Conservation (phyloP, 176 grass and related monocot genomes). For the Zea luxurians region DNA sequence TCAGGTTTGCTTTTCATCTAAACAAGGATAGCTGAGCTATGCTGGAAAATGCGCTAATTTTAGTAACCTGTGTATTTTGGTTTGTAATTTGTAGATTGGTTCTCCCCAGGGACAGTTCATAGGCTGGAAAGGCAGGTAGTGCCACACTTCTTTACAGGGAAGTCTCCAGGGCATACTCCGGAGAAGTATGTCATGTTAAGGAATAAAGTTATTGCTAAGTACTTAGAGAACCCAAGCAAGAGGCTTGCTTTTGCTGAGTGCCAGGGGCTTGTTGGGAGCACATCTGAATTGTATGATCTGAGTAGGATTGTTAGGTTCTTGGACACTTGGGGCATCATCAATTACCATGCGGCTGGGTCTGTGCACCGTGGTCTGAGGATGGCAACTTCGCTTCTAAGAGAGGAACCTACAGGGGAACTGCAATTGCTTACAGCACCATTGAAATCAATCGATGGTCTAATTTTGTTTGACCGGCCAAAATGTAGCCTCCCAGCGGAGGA, state of each 20-base stretch:
- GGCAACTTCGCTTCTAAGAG: slow-evolving; percentile 71
- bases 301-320: slow-evolving; percentile 88
- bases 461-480: slow-evolving; percentile 92
- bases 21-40: neutral
- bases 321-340: slow-evolving; percentile 95
- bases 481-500: slow-evolving; percentile 68
- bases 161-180: slow-evolving; percentile 58
- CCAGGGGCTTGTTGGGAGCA: slow-evolving; percentile 69
- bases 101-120: slow-evolving; percentile 64
- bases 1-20: slow-evolving; percentile 46
- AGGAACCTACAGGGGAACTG: slow-evolving; percentile 65
- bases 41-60: neutral
- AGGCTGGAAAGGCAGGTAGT: slow-evolving; percentile 89
- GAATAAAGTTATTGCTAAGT: slow-evolving; percentile 83
- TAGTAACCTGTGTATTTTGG: neutral
- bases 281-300: slow-evolving; percentile 74
- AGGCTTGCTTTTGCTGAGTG: slow-evolving; percentile 75
- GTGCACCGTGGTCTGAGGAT: slow-evolving; percentile 67
- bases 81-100: slow-evolving; percentile 72
- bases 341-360: slow-evolving; percentile 69
- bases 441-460: slow-evolving; percentile 87
- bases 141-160: slow-evolving; percentile 74
- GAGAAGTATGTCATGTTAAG: slow-evolving; percentile 69
- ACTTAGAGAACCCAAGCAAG: slow-evolving; percentile 69
- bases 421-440: slow-evolving; percentile 67